phyloP scores from a whole-genome alignment of 371 early-diverging fungal genomes.

The Mortierella sp. region DNA sequence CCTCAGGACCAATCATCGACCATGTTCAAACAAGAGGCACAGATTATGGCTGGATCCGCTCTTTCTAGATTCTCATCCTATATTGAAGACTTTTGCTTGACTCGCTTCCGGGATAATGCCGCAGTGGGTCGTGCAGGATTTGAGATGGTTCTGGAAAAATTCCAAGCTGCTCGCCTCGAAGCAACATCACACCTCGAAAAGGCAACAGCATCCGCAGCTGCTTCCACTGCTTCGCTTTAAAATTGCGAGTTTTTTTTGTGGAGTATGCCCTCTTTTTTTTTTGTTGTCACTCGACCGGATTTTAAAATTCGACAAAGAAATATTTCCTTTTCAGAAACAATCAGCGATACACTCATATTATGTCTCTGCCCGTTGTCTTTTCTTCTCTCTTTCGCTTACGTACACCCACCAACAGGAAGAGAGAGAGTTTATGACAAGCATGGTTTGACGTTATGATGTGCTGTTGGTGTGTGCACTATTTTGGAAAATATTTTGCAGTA shows the following conservation, averaged over 20 bases:
- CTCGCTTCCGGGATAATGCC: constrained; percentile 91
- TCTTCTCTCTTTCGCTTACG: background rate
- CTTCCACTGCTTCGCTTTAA: constrained; percentile 29
- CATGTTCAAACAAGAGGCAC: constrained; percentile 80
- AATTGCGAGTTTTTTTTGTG: background rate
- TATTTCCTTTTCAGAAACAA: background rate
- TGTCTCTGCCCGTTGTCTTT: background rate
- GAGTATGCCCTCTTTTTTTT: background rate
- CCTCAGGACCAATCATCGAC: constrained; percentile 51
- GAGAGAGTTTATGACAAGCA: background rate
- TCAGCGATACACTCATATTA: background rate
- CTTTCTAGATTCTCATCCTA: constrained; percentile 81
- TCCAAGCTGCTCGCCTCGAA: constrained; percentile 38
- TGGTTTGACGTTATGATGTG: background rate
- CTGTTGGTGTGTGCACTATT: background rate
- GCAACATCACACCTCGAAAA: constrained; percentile 29
- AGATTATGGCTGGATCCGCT: constrained; percentile 82
- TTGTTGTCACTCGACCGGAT: constrained; percentile 4
- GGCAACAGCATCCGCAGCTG: constrained; percentile 21
- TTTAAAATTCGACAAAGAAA: background rate
- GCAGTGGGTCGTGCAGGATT: constrained; percentile 76
- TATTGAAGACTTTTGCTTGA: constrained; percentile 90
- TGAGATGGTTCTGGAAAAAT: constrained; percentile 74
- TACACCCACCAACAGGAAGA: background rate
- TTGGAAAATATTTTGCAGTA: background rate